Conservation (phyloP, 176 grass and related monocot genomes). For the Zea luxurians region DNA sequence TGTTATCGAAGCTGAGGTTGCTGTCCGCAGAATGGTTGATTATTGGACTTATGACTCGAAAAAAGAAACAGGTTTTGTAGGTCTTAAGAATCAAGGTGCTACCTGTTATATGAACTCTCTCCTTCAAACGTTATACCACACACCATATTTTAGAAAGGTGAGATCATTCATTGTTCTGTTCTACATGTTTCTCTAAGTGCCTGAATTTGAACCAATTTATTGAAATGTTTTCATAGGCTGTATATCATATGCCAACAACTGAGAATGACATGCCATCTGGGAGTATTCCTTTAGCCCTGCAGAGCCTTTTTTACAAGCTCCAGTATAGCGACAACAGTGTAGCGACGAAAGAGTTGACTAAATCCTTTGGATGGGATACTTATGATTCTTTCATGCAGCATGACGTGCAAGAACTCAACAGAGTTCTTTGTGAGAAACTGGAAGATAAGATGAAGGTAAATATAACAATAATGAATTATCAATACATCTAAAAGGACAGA, state of each 20-base stretch:
- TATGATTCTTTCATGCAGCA: constrained; percentile 99
- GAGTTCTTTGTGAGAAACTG: constrained; percentile 99
- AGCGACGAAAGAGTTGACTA: constrained; percentile 95
- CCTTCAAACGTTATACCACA: constrained; percentile 95
- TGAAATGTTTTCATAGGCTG: constrained; percentile 61
- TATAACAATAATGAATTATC: constrained; percentile 21
- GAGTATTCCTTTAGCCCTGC: constrained; percentile 93
- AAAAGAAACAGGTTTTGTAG: constrained; percentile 98
- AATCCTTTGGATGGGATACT: constrained; percentile 99
- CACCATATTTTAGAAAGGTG: constrained; percentile 99
- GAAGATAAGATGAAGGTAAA: constrained; percentile 99
- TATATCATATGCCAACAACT: constrained; percentile 99
- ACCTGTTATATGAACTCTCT: constrained; percentile 99
- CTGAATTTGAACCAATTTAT: constrained; percentile 34
- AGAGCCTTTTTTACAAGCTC: constrained; percentile 99
- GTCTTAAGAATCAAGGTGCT: constrained; percentile 98
- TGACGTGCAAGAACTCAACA: constrained; percentile 98
- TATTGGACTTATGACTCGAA: constrained; percentile 98
- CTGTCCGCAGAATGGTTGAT: constrained; percentile 79
- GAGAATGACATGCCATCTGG: constrained; percentile 99
- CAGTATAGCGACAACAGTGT: constrained; percentile 96
- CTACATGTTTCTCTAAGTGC: not conserved
- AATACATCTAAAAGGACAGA: not conserved
- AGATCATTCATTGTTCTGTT: constrained; percentile 22
- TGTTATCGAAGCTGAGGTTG: constrained; percentile 91